These are phyloP conservation scores for Chalciporus chontae DNA, from an alignment of 768 basidiomycete genomes.

Conservation along the genomic window DNA sequence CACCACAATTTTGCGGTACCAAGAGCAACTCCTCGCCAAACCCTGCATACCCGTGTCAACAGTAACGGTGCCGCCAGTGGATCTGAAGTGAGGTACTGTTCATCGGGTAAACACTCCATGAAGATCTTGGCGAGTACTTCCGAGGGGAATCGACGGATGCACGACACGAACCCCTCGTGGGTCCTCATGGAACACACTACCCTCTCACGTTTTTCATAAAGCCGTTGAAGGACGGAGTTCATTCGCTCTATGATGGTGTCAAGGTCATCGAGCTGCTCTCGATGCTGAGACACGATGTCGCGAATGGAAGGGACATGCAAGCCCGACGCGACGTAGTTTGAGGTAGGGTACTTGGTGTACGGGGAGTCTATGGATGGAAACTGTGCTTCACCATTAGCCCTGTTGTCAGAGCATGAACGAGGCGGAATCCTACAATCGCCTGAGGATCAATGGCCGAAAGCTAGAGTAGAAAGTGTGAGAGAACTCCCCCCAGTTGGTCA, in stretches of 20 bases:
- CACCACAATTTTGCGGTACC: slow-evolving; percentile 47
- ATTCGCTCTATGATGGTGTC: slow-evolving; percentile 11
- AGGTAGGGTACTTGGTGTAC: background rate
- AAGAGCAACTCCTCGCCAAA: slow-evolving; percentile 40
- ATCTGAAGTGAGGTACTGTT: slow-evolving; percentile 23
- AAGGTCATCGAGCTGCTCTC: background rate
- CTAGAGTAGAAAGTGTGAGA: too few relatives aligned
- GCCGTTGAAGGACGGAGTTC: background rate
- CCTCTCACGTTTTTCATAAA: slow-evolving; percentile 9
- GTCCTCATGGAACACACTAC: slow-evolving; percentile 13
- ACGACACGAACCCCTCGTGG: slow-evolving; percentile 21
- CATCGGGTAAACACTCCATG: slow-evolving; percentile 30
- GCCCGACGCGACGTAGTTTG: background rate
- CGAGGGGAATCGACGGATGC: slow-evolving; percentile 37
- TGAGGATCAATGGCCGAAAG: too few relatives aligned
- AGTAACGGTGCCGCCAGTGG: slow-evolving; percentile 32
- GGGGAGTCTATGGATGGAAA: background rate
- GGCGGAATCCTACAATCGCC: too few relatives aligned
- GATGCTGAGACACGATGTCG: background rate
- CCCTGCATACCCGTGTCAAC: slow-evolving; percentile 37
- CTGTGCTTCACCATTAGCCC: too few relatives aligned
- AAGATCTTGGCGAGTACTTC: slow-evolving; percentile 50
- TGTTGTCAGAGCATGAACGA: too few relatives aligned
- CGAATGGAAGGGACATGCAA: background rate
- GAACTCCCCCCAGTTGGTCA: background rate